Percentiles rank a stretch among this genome's conserved stretches.
phyloP scores from a whole-genome alignment of 192 early-diverging fungal species.

The Backusella tarrabulga region DNA sequence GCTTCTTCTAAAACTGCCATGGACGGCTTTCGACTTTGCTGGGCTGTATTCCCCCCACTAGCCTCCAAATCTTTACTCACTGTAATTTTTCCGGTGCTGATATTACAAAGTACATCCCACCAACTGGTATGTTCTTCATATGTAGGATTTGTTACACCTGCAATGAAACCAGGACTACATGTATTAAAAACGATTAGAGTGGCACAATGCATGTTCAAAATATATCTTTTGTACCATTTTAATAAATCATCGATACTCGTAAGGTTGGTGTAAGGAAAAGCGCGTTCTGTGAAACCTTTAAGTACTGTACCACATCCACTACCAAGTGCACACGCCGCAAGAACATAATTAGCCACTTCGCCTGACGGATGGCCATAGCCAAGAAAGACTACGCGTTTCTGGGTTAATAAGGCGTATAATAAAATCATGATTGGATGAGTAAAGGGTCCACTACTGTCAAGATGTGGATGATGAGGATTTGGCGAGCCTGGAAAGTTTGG shows the following conservation, averaged over 20 bases:
- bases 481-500: conserved; percentile 36
- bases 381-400: conserved; percentile 90
- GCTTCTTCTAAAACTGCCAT: neutral
- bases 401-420: conserved; percentile 88
- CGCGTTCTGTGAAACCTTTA: conserved; percentile 82
- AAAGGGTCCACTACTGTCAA: conserved; percentile 79
- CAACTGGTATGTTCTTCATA: conserved; percentile 90
- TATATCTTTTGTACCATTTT: conserved; percentile 53
- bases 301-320: conserved; percentile 88
- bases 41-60: neutral
- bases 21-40: conserved; percentile 3
- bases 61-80: conserved; percentile 71
- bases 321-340: conserved; percentile 86
- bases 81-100: conserved; percentile 91
- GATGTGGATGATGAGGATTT: conserved; percentile 78
- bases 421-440: conserved; percentile 88
- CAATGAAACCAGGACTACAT: conserved; percentile 83
- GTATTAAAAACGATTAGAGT: neutral
- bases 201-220: conserved; percentile 6
- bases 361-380: conserved; percentile 88
- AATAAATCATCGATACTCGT: conserved; percentile 85
- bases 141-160: conserved; percentile 94
- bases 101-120: conserved; percentile 98
- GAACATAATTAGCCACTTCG: conserved; percentile 90
- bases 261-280: conserved; percentile 89